Base-by-base conservation (phyloP, 306 rosid genomes). In the Crotalaria pallida region DNA sequence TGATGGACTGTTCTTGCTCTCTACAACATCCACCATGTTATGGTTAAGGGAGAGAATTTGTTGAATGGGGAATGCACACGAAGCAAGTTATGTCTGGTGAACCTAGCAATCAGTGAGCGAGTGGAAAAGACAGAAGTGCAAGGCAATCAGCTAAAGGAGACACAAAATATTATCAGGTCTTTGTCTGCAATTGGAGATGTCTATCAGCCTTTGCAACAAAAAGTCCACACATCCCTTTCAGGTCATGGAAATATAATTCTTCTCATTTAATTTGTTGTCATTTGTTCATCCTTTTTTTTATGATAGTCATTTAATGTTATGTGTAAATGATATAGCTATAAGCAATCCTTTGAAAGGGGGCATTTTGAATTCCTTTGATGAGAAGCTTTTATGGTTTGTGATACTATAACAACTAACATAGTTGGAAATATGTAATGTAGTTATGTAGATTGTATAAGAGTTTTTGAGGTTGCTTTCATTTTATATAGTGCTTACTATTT, bases 151-250 rank as follows among this genome's bases (percentile, higher is more conserved):
- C 84, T 95, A 45, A 91, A 90, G 87, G 99, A 95, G 84, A 89
- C 99, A 15, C 99, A 91, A 68, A 95, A 95, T 68, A 95, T 95
- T 58, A 95, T 91, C 58, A 81, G 96, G 74, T 95, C 99, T 49
- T 85, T 95, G 48, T 95, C 97, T 63, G 97, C 99, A 29, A 96
- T 94, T 27, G 99, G 99, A 71, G 99, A 94, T 80, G 99, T 94
- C 77, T 94, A 78, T 91, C 97, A 19, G 87, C 99, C 56, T 97
- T 94, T 44, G 97, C 97, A 53, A 89, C 91, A 49, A 91, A 89
- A 83, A 87, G 89, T 77, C 76, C 95, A 1, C 97, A 94, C 70
- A 50, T 94, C 16, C 99, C 99, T 57, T 94, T 91, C 87, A 94
- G 99, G 99, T 94, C 49, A 67, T 52, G 43, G 13, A 74, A 45